Evolutionary conservation across 192 early-diverging fungal genomes (phyloP), one percentile per base, ranked within the genome.

Genomic region (Linnemannia exigua): DNA sequence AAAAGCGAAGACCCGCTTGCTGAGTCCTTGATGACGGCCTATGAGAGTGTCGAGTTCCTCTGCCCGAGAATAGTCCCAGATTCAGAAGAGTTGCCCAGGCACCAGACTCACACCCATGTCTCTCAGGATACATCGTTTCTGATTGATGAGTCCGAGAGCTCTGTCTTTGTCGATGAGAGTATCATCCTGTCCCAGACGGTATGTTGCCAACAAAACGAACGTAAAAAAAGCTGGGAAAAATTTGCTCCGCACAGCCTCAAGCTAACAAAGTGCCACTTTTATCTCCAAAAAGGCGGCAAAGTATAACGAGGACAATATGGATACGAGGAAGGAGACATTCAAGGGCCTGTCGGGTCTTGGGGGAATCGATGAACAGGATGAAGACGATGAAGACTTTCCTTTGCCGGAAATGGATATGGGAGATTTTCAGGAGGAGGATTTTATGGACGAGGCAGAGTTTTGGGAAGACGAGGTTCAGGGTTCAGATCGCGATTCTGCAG

Each of bases 81-180:
- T 4, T 11, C 68, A 15, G 74, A 86, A 9, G 76, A 61, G 28
- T 5, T 36, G 1, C 48, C 15, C 12, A 67, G 28, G 58, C 58
- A 63, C 2, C 58, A 79, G 37, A 61, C 74, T 3, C 44, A 31
- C 7, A 22, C 70, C 2, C 73, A 81, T 15, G 20, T 47, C 4
- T 7, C 37, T 2, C 74, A 71, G 5, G 74, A 86, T 4, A 61
- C 52, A 6, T 80, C 84, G 2, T 86, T 86, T 61, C 70, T 86
- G 8, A 80, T 70, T 47, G 46, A 86, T 7, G 84, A 86, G 25
- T 78, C 33, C 3, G 84, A 86, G 2, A 79, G 77, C 50, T 86
- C 84, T 4, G 77, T 86, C 35, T 31, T 77, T 51, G 78, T 86
- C 6, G 84, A 86, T n/a, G 84, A 86, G 38, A 80, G 78, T 2